A percentile compares a stretch with the other conserved stretches of the same genome.
phyloP scores from a whole-genome alignment of 345 rosid genomes.

The Lagerstroemia speciosa region DNA sequence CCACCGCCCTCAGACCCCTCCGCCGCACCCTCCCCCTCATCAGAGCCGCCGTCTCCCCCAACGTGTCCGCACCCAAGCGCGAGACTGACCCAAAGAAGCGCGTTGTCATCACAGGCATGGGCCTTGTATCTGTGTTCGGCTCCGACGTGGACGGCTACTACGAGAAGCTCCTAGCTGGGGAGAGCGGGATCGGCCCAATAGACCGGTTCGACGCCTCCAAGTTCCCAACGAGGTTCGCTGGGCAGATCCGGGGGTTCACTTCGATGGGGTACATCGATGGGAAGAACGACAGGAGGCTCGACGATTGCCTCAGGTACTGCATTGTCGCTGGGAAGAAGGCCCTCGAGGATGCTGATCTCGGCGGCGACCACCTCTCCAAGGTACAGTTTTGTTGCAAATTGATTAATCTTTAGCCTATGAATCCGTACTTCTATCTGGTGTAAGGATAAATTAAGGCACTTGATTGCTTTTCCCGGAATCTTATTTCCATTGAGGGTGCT shows the following conservation, averaged over 20 bases:
- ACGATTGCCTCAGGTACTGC: slow-evolving; percentile 95
- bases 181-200: slow-evolving; percentile 80
- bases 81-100: slow-evolving; percentile 93
- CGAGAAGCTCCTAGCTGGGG: slow-evolving; percentile 74
- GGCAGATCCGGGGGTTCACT: slow-evolving; percentile 91
- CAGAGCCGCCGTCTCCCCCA: slow-evolving; percentile 35
- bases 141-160: slow-evolving; percentile 80
- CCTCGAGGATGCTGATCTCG: slow-evolving; percentile 80
- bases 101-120: slow-evolving; percentile 94
- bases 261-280: slow-evolving; percentile 84
- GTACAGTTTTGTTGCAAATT: slow-evolving; percentile 16
- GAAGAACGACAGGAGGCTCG: slow-evolving; percentile 90
- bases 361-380: slow-evolving; percentile 61
- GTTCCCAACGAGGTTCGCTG: slow-evolving; percentile 93
- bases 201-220: slow-evolving; percentile 95
- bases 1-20: slow-evolving; percentile 22
- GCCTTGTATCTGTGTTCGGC: slow-evolving; percentile 90
- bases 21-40: slow-evolving; percentile 29
- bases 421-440: background rate
- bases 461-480: background rate
- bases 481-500: background rate
- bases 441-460: background rate
- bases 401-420: background rate
- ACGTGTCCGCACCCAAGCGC: slow-evolving; percentile 72
- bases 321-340: slow-evolving; percentile 98